Evolutionary conservation across 2,329 filamentous ascomycete genomes (phyloP).

Genomic region (Paracorniculantispora psalliotae): DNA sequence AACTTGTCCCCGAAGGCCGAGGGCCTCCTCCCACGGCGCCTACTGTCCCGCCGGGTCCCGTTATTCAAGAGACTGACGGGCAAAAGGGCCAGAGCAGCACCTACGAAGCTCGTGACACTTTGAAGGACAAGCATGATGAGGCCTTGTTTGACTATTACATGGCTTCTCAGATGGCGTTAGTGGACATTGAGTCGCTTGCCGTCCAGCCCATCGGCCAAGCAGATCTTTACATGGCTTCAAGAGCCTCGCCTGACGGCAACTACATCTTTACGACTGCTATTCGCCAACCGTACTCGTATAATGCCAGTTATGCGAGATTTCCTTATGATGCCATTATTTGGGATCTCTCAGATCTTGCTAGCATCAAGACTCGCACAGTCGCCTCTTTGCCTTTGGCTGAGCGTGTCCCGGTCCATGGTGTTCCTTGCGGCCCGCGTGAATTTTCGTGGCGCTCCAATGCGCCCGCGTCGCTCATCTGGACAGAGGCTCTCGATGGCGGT

Average conservation of each 20-base stretch:
- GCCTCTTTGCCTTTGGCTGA: conserved; percentile 3
- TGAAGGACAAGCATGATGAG: conserved; percentile 9
- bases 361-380: background rate
- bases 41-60: background rate
- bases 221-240: background rate
- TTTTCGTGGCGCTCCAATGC: conserved; percentile 6
- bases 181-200: background rate
- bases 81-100: conserved; percentile 8
- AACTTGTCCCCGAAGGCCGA: background rate
- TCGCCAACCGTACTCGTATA: conserved; percentile 2
- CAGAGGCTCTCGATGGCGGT: conserved; percentile 4
- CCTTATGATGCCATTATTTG: conserved; percentile 1
- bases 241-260: conserved; percentile 5
- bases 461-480: background rate
- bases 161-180: conserved; percentile 5
- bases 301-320: background rate
- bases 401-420: conserved; percentile 1
- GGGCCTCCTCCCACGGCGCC: background rate
- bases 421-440: background rate
- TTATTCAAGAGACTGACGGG: conserved; percentile 6
- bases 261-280: background rate
- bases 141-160: conserved; percentile 5
- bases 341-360: background rate
- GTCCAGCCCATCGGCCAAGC: background rate
- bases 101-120: conserved; percentile 7